Evolutionary conservation across 2,329 filamentous ascomycete species (phyloP), one percentile per base, ranked within the genome.

Genomic region (Sporothrix variecibatus): DNA sequence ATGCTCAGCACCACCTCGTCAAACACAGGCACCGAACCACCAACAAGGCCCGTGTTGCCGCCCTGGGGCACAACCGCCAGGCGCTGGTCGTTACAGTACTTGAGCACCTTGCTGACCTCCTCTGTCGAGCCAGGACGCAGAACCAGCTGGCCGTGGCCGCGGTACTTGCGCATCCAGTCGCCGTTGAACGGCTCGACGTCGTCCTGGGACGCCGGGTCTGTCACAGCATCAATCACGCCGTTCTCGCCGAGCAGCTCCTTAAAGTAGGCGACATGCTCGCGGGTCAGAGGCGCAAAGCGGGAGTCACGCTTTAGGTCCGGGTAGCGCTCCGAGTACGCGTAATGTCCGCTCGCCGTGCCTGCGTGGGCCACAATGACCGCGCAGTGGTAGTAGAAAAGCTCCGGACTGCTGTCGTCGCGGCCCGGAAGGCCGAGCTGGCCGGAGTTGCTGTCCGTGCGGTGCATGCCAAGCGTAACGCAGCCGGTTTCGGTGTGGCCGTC

Each of bases 111-210:
- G 88, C 94, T 97, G 79, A 98, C 93, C 83, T 99, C 92, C 79
- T 95, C 91, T 0, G 94, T 95, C 20, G 90, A 92, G 71, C 88
- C 89, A 12, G 96, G 96, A 84, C 94, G 97, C 76, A 99, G 85
- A 4, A 98, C 94, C 34, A 99, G 86, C 80, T 91, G 90, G 75
- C 93, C 91, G 83, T 98, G 94, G 40, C 96, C 97, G 75, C 93
- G 91, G 85, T 97, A 99, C 85, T 99, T 99, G 83, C 93, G 92
- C 95, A 99, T 98, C 96, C 97, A 99, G 84, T 99, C 96, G 81
- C 91, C 90, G 83, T 99, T 99, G 87, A 94, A 99, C 8, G 93
- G 89, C 81, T 96, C 94, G 77, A 98, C 87, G 81, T 98, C 96
- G 79, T 93, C 93, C 2, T 87, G 85, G 17, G 90, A 81, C 40